Evolutionary conservation across 768 basidiomycete species (phyloP), one percentile per base, ranked within the genome.

Genomic region (Gautieria morchelliformis): DNA sequence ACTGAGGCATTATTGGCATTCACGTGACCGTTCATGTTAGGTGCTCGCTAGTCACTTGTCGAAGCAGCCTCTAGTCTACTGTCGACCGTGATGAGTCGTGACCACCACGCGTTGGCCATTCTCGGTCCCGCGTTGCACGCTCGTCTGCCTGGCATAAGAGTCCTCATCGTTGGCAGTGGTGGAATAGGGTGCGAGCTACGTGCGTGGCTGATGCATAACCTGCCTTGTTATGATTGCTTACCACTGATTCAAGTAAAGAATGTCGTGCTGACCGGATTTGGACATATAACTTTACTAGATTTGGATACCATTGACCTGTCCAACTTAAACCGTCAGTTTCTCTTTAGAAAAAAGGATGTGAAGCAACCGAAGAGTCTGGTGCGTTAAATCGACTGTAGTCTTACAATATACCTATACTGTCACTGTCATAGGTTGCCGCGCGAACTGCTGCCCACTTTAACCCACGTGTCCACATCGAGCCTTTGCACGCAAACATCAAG

Each of bases 291-390:
- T 0, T 79, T 96, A 51, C 78, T 99, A 58, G 95, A 99, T 72
- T 78, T 99, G 61, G 95, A 99, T 71, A 99, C 95, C 19, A 99
- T 99, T 69, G 95, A 99, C 76, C 77, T 99, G 44, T 95, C 93
- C 50, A 99, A 99, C 68, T 75, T 98, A 53, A 99, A 99, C 66
- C 81, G 95, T 20, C 95, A 98, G 65, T 99, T 98, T 69, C 75
- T 99, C 41, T 99, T 99, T 73, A 81, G 82, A 61, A 98, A 97
- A 72, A 95, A 95, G 66, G 93, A 98, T 65, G 88, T 99, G 56
- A 96, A 96, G 67, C 89, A 96, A 66, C 87, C 93, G 64, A 99
- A 99, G 74, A 89, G 95, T 2, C 66, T 94, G 71, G 93, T 92
- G 59, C 44, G 82, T 48, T 22, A 1, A 17, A 37, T 12, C 3